Evolutionary conservation across 2,329 filamentous ascomycete species (phyloP).

Genomic region (Sphaerulina populicola): DNA sequence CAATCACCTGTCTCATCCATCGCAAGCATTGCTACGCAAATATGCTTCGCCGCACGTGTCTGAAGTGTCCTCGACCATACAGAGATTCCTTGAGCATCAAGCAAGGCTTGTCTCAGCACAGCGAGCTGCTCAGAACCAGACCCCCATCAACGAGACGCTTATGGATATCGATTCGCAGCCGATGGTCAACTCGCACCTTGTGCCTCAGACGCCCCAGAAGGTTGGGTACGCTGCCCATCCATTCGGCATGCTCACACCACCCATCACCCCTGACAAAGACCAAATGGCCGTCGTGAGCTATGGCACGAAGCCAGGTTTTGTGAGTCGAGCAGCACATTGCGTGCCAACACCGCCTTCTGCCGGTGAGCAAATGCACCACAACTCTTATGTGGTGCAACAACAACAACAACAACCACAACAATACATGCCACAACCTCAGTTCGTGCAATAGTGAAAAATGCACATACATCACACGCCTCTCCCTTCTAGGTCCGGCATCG

Average conservation of each 20-base stretch:
- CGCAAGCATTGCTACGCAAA: conserved; percentile 58
- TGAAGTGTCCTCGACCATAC: conserved; percentile 55
- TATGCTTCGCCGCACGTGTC: conserved; percentile 60
- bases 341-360: conserved; percentile 31
- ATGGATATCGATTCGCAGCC: conserved; percentile 25
- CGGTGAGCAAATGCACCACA: conserved; percentile 23
- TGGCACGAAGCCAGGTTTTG: conserved; percentile 21
- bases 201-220: conserved; percentile 74
- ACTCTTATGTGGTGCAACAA: conserved; percentile 15
- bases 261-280: conserved; percentile 67
- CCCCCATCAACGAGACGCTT: conserved; percentile 17
- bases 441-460: conserved; percentile 22
- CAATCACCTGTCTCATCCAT: conserved; percentile 59
- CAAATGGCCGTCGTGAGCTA: conserved; percentile 22
- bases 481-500: conserved; percentile 1
- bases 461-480: neutral
- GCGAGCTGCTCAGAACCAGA: conserved; percentile 27
- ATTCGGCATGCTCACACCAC: conserved; percentile 73
- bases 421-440: conserved; percentile 27
- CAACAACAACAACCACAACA: conserved; percentile 14
- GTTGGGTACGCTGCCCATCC: conserved; percentile 56
- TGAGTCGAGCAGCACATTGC: conserved; percentile 22
- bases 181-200: conserved; percentile 40
- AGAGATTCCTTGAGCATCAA: conserved; percentile 58
- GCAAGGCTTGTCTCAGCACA: conserved; percentile 30